phyloP scores from a whole-genome alignment of 345 rosid species.

The Camelina laxa region DNA sequence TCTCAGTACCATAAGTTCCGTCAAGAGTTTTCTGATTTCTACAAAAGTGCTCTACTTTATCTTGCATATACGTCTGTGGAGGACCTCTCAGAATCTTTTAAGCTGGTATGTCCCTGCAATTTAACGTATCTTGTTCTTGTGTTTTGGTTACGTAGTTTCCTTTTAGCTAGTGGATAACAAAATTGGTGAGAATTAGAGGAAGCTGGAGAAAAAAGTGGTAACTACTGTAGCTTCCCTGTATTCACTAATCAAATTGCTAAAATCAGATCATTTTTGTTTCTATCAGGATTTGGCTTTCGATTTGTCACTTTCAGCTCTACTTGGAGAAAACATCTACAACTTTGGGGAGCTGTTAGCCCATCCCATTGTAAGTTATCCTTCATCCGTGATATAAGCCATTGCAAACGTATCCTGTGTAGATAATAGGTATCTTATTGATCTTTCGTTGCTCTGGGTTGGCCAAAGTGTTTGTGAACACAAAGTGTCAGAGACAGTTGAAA shows the following conservation, averaged over 20 bases:
- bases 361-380: slow-evolving; percentile 80
- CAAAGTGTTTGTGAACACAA: not conserved
- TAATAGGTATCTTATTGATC: slow-evolving; percentile 2
- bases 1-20: slow-evolving; percentile 82
- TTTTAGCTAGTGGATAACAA: not conserved
- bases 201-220: not conserved
- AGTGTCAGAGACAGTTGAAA: not conserved
- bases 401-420: slow-evolving; percentile 4
- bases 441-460: not conserved
- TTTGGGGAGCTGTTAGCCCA: slow-evolving; percentile 98
- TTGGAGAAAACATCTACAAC: slow-evolving; percentile 99
- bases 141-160: slow-evolving; percentile 1
- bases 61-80: slow-evolving; percentile 95
- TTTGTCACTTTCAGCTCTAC: slow-evolving; percentile 92
- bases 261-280: slow-evolving; percentile 6
- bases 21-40: slow-evolving; percentile 93
- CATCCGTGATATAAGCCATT: not conserved
- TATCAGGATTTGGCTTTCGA: slow-evolving; percentile 96
- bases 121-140: not conserved
- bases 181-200: not conserved
- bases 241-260: slow-evolving; percentile 15
- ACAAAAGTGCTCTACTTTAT: slow-evolving; percentile 91
- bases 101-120: slow-evolving; percentile 64
- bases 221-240: slow-evolving; percentile 1
- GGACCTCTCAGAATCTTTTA: slow-evolving; percentile 89